Conservation (phyloP, 169 alveolate genomes). For the Eimeria sp. region DNA sequence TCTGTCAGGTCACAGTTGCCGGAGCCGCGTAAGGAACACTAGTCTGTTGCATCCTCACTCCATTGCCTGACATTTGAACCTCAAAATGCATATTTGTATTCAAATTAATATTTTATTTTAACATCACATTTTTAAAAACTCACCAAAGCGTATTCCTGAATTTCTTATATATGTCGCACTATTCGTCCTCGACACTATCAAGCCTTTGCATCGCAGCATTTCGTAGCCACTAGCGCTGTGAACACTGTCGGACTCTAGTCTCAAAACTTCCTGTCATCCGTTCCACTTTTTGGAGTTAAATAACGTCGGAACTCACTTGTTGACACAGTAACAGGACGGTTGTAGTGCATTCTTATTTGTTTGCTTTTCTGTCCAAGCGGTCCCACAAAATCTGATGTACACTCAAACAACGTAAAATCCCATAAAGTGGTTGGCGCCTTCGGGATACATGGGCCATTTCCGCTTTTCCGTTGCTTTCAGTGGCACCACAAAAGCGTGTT, state of each 20-base stretch:
- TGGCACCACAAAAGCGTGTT: background rate
- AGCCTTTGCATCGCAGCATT: background rate
- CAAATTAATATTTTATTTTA: background rate
- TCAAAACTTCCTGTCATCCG: background rate
- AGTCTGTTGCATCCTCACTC: background rate
- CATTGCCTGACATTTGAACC: background rate
- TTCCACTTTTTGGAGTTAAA: background rate
- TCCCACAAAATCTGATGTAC: background rate
- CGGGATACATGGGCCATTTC: background rate
- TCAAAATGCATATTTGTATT: background rate
- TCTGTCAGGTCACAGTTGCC: background rate
- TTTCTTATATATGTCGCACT: background rate
- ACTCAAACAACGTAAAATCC: background rate
- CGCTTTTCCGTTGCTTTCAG: background rate
- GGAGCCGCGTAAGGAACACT: background rate
- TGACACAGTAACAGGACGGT: background rate
- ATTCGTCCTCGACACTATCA: background rate
- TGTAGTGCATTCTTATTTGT: background rate
- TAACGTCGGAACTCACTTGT: background rate
- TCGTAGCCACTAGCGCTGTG: background rate
- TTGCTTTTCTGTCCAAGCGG: background rate
- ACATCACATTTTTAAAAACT: background rate
- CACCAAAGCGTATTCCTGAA: background rate
- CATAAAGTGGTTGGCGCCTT: background rate
- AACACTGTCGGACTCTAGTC: background rate